Evolutionary conservation across 2,329 filamentous ascomycete species (phyloP), one percentile per base, ranked within the genome.

Genomic region (Ceratocystis huliohia): DNA sequence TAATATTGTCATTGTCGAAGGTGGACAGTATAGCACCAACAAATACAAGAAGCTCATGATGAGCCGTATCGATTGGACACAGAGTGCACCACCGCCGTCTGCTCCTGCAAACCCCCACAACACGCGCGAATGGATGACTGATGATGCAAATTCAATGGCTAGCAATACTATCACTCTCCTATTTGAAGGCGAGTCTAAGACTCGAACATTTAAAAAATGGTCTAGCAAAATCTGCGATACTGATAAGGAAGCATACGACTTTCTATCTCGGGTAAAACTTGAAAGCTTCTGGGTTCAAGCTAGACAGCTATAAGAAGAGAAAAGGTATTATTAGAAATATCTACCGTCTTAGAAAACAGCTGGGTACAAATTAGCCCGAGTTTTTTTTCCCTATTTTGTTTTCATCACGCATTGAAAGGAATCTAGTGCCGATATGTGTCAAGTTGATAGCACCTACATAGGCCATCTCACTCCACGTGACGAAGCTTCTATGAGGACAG

Each of bases 21-120:
- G 93, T 44, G 94, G 94, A 48, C 80, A 86, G 68, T 87, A 94
- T 77, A 88, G 88, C 68, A 88, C 94, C 74, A 85, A 84, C 64
- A 87, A 87, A 69, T 97, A 93, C 79, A 91, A 88, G 75, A 96
- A 96, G 74, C 81, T 99, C 37, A 92, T 99, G 89, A 80, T 95
- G 56, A 87, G 93, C 71, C 91, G 94, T 61, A 91, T 97, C 72
- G 88, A 96, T 75, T 99, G 95, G 94, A 88, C 88, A 1, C 92
- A 97, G 74, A 96, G 96, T 71, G 82, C 84, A 0, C 85, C 86
- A 1, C 87, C 91, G 0, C 81, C 81, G 48, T 78, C 84, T 53
- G 81, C 80, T 63, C 81, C 85, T 68, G 81, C 80, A 46, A 86
- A 86, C 67, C 80, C 82, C 66, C 84, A 83, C 67, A 82, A 83